phyloP scores from a whole-genome alignment of 345 rosid species.

The Lepidium sativum region DNA sequence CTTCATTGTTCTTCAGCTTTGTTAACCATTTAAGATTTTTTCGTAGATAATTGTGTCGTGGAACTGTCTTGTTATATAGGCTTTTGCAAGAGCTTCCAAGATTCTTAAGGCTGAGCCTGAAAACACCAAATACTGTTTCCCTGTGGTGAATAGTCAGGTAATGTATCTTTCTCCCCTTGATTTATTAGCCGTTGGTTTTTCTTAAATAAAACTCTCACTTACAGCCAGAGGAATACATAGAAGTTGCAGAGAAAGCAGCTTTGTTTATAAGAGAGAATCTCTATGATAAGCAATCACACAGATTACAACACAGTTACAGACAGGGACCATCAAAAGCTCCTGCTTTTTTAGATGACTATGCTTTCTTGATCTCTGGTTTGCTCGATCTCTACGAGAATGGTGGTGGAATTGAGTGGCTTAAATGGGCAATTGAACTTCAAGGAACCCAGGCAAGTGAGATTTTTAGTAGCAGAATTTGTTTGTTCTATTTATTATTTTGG shows the following conservation, averaged over 20 bases:
- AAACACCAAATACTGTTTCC: slow-evolving; percentile 45
- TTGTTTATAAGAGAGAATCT: slow-evolving; percentile 58
- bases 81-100: slow-evolving; percentile 85
- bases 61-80: slow-evolving; percentile 84
- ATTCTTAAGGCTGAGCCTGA: slow-evolving; percentile 54
- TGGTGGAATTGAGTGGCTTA: slow-evolving; percentile 52
- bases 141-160: slow-evolving; percentile 70
- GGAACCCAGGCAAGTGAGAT: slow-evolving; percentile 53
- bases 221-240: slow-evolving; percentile 77
- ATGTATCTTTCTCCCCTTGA: not conserved
- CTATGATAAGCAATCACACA: slow-evolving; percentile 47
- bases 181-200: not conserved
- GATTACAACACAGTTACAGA: slow-evolving; percentile 74
- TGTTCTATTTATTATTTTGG: not conserved
- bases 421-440: slow-evolving; percentile 82
- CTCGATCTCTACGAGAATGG: slow-evolving; percentile 82
- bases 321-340: slow-evolving; percentile 93
- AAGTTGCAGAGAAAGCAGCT: slow-evolving; percentile 80
- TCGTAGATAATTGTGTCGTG: slow-evolving; percentile 81
- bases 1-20: slow-evolving; percentile 7
- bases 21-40: not conserved
- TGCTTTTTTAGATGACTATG: slow-evolving; percentile 89
- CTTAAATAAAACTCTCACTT: not conserved
- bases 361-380: slow-evolving; percentile 77
- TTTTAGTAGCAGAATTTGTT: not conserved